A percentile compares a stretch with the other conserved stretches of the same genome.
Evolutionary conservation across 805 yeast species (phyloP).

Genomic region (Candida glaebosa): DNA sequence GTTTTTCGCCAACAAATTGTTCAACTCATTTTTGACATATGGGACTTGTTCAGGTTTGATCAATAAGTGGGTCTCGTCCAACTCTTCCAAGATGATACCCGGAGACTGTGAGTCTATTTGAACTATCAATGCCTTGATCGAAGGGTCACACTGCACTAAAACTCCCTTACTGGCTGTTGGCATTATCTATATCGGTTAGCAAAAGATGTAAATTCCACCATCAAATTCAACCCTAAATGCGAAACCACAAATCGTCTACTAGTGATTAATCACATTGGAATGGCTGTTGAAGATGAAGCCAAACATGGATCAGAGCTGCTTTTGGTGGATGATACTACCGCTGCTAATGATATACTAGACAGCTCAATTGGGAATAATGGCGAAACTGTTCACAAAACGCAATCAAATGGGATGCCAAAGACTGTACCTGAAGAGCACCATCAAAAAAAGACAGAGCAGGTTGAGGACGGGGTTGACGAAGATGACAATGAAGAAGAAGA

Average conservation of each 20-base stretch:
- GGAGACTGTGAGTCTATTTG: constrained; percentile 74
- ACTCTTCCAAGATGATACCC: constrained; percentile 69
- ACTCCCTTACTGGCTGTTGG: constrained; percentile 43
- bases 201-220: background rate
- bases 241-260: too few relatives aligned
- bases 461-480: constrained; percentile 1
- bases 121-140: constrained; percentile 80
- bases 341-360: too few relatives aligned
- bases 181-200: constrained; percentile 29
- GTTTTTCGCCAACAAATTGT: constrained; percentile 72
- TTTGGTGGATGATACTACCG: too few relatives aligned
- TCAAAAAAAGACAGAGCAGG: background rate
- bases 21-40: constrained; percentile 73
- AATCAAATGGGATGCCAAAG: background rate
- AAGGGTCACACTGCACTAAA: constrained; percentile 72
- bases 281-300: background rate
- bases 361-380: too few relatives aligned
- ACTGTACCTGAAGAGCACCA: background rate
- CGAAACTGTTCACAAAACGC: too few relatives aligned
- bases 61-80: constrained; percentile 87
- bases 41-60: constrained; percentile 76
- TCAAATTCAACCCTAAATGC: too few relatives aligned
- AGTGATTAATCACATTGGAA: too few relatives aligned
- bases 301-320: background rate
- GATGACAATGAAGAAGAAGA: constrained; percentile 6